Conservation (phyloP, 2,329 filamentous ascomycete species). For the Paraconiothyrium brasiliense region DNA sequence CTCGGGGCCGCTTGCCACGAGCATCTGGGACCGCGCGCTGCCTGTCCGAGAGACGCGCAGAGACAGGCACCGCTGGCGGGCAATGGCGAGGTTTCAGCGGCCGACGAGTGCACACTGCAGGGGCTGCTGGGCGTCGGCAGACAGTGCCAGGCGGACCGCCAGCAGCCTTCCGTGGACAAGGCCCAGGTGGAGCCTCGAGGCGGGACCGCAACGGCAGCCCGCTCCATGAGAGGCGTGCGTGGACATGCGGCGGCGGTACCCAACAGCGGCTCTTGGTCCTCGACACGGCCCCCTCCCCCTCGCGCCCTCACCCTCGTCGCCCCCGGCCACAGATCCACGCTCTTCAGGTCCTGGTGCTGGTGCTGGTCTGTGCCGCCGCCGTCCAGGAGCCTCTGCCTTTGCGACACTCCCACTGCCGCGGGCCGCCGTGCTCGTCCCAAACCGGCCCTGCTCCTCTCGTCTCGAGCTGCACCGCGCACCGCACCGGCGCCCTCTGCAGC, state of each 20-base stretch:
- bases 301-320: constrained; percentile 5
- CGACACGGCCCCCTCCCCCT: background rate
- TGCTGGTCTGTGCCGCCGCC: constrained; percentile 11
- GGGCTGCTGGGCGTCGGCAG: too few relatives aligned
- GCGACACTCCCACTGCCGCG: constrained; percentile 27
- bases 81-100: background rate
- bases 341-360: background rate
- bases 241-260: background rate
- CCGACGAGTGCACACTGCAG: background rate
- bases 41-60: background rate
- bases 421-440: constrained; percentile 19
- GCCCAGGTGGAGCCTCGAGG: background rate
- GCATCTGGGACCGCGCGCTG: too few relatives aligned
- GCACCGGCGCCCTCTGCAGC: background rate
- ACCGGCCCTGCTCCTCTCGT: constrained; percentile 4
- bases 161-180: too few relatives aligned
- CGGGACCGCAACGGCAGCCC: constrained; percentile 9
- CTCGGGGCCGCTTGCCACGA: too few relatives aligned
- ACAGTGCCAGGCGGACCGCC: too few relatives aligned
- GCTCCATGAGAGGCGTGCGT: background rate
- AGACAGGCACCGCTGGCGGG: too few relatives aligned
- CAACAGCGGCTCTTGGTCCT: background rate
- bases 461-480: background rate
- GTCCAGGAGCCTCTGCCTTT: background rate
- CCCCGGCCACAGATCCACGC: constrained; percentile 8